Conservation (phyloP, 116 monocot genomes). For the Iris pallida region DNA sequence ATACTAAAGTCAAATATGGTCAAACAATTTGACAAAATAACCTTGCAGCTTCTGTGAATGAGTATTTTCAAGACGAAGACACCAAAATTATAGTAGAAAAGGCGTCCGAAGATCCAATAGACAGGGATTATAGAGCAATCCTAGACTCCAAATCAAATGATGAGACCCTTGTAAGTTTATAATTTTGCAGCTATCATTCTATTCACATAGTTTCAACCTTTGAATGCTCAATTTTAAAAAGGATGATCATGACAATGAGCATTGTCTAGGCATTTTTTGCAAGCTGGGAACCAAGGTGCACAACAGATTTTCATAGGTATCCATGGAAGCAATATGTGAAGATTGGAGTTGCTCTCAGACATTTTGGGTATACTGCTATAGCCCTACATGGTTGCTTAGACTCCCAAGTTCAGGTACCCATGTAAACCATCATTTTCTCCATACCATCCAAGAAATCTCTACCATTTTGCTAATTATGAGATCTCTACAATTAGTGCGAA, state of each 20-base stretch:
- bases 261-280: conserved; percentile 54
- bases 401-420: conserved; percentile 66
- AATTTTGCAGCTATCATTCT: not conserved
- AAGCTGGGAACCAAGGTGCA: conserved; percentile 78
- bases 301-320: conserved; percentile 46
- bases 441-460: no score
- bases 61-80: conserved; percentile 48
- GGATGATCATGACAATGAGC: not conserved
- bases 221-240: not conserved
- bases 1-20: no score
- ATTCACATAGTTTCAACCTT: not conserved
- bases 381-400: conserved; percentile 74
- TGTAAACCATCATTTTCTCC: not conserved
- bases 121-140: conserved; percentile 48
- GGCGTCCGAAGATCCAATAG: conserved; percentile 19
- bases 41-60: conserved; percentile 44
- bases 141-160: conserved; percentile 79
- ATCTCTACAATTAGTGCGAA: no score
- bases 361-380: conserved; percentile 58
- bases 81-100: conserved; percentile 14
- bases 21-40: not conserved
- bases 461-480: no score
- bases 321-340: conserved; percentile 77
- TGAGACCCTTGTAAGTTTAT: conserved; percentile 52
- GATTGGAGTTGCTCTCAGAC: conserved; percentile 51